phyloP scores from a whole-genome alignment of 257 asterid genomes.

The Solanum clarkiae region DNA sequence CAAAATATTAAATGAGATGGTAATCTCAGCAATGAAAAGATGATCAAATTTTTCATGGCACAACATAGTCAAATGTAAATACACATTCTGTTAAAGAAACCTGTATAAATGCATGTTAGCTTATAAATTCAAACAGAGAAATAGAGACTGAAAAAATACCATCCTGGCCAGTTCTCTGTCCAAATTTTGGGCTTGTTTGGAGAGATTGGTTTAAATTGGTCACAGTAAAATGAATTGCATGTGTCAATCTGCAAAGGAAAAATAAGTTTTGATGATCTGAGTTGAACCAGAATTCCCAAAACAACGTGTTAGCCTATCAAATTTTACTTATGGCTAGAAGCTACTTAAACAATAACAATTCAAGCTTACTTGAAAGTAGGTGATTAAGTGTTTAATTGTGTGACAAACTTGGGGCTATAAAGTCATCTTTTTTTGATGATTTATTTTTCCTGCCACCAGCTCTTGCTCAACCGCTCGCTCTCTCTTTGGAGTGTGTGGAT shows the following conservation, averaged over 20 bases:
- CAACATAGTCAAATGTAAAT: background rate
- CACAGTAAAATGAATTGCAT: constrained; percentile 85
- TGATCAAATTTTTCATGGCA: background rate
- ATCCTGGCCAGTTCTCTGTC: constrained; percentile 99
- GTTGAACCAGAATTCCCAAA: background rate
- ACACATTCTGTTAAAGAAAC: background rate
- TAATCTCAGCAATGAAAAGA: background rate
- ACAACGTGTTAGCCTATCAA: background rate
- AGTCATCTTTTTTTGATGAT: background rate
- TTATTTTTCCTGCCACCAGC: background rate
- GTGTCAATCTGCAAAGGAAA: constrained; percentile 62
- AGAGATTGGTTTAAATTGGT: constrained; percentile 61
- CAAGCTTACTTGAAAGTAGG: background rate
- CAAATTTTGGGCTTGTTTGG: constrained; percentile 76
- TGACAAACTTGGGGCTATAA: background rate
- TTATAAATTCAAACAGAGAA: background rate
- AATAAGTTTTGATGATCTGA: background rate
- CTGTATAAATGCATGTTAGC: background rate
- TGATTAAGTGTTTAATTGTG: background rate
- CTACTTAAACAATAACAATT: background rate
- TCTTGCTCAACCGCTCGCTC: background rate
- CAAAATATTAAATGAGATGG: background rate
- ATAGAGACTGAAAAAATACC: constrained; percentile 22
- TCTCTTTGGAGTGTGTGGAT: background rate
- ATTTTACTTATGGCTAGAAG: background rate